Base-by-base conservation (phyloP, 2,329 filamentous ascomycete species). In the Lachnellula cervina region DNA sequence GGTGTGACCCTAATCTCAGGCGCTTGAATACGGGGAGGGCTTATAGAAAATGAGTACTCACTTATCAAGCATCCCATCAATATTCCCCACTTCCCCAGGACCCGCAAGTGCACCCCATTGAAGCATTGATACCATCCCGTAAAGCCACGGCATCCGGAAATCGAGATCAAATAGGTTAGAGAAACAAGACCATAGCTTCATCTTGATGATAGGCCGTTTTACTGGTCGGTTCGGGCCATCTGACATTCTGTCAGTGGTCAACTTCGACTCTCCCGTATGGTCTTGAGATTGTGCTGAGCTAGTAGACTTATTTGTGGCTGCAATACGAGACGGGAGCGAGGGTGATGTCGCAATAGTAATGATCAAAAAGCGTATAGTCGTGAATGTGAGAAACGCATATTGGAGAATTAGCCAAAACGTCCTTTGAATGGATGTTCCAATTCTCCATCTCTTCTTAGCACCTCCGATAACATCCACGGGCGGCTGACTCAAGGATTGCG, bases 121-220 rank as follows among this genome's bases (percentile, higher is more conserved):
- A 63, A 87, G 71, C 72, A 96, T 81, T 55, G 88, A 88, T 58
- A 94, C 71, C 64, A 82, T 76, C 69, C 90, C 90, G 68, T 79
- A 80, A 55, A 96, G 80, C 93, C 93, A 97, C 61, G 93, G 93
- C 90, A 96, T 96, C 72, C 90, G 88, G 62, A 77, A 72, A 63
- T 87, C 79, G 68, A 96, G 73, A 76, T 91, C 85, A 64, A 91
- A 74, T 60, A 96, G 73, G 70, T 83, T 85, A 59, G 84, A 85
- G 55, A 87, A 71, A 72, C 88, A 89, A 65, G 84, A 78, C 85
- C 89, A 96, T 51, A 90, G 70, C 66, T 82, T 83, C 79, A 94
- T 96, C 62, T 81, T 80, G 58, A 94, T 74, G 64, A 97, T 69
- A 47, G 69, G 69, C 49, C 65, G 64, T 59, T 69, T 70, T 7